Percentiles rank a stretch among this genome's conserved stretches.
These are phyloP conservation scores for Domatiomyces globalis DNA, from an alignment of 2,329 filamentous ascomycete species.

Conservation along the genomic window DNA sequence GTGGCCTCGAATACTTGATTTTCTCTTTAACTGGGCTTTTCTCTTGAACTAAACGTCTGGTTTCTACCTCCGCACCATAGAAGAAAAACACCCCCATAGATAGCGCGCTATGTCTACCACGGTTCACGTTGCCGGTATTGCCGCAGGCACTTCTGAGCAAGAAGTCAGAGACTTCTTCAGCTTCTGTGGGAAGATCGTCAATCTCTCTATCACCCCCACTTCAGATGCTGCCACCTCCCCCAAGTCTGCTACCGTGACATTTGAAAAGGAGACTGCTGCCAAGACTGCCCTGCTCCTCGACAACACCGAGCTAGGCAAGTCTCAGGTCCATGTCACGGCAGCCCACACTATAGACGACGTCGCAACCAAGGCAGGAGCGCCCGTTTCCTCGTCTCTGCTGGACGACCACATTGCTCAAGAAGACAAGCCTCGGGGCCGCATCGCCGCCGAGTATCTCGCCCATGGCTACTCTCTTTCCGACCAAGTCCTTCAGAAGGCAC, in stretches of 20 bases:
- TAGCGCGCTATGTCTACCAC: conserved; percentile 39
- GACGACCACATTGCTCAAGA: conserved; percentile 65
- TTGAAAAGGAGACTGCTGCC: conserved; percentile 91
- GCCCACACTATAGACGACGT: conserved; percentile 52
- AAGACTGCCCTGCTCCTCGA: conserved; percentile 95
- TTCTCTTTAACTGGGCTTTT: background rate
- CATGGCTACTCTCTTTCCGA: conserved; percentile 80
- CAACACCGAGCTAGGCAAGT: conserved; percentile 77
- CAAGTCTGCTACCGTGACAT: conserved; percentile 82
- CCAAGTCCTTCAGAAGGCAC: conserved; percentile 63
- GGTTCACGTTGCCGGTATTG: conserved; percentile 83
- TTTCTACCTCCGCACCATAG: background rate
- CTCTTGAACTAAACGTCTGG: background rate
- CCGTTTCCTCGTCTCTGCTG: conserved; percentile 37
- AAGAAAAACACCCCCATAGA: background rate
- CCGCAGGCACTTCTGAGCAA: conserved; percentile 65
- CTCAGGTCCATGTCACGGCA: conserved; percentile 64
- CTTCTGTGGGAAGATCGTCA: conserved; percentile 86
- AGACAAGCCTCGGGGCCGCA: conserved; percentile 88
- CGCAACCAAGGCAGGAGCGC: conserved; percentile 44
- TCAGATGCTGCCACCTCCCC: conserved; percentile 42
- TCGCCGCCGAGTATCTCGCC: conserved; percentile 90
- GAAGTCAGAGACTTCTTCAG: conserved; percentile 86
- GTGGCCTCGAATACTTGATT: background rate
- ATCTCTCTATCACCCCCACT: conserved; percentile 57